Evolutionary conservation across 768 basidiomycete genomes (phyloP).

Genomic region (Hygrophorus pudorinus): DNA sequence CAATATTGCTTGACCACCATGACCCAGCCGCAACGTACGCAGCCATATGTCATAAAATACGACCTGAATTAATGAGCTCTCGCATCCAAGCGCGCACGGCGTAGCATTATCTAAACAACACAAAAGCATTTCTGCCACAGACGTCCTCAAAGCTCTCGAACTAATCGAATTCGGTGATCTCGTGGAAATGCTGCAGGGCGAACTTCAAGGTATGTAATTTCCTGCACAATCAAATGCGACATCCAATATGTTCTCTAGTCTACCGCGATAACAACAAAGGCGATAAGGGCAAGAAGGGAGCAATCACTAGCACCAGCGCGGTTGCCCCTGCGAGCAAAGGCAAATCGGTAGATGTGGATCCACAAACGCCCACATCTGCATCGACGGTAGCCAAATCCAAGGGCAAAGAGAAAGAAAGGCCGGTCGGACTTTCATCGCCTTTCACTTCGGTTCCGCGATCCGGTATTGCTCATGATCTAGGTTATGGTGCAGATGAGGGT

Average conservation of each 20-base stretch:
- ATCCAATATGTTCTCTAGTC: conserved; percentile 25
- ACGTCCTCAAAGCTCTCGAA: conserved; percentile 83
- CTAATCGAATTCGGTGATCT: conserved; percentile 68
- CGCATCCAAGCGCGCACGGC: conserved; percentile 66
- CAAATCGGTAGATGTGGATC: neutral
- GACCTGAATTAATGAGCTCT: conserved; percentile 1
- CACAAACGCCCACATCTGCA: conserved; percentile 11
- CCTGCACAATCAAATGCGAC: neutral
- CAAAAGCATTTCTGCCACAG: conserved; percentile 83
- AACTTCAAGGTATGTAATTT: conserved; percentile 44
- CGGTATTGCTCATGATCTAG: neutral
- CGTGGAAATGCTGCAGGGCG: conserved; percentile 48
- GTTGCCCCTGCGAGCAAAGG: neutral
- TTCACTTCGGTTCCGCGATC: conserved; percentile 22
- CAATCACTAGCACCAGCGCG: conserved; percentile 12
- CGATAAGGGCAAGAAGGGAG: conserved; percentile 42
- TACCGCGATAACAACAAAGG: conserved; percentile 56
- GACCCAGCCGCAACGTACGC: conserved; percentile 40
- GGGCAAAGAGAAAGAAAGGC: conserved; percentile 31
- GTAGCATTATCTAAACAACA: conserved; percentile 77
- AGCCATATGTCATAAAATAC: conserved; percentile 1
- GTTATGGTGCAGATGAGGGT: neutral
- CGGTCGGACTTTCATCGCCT: conserved; percentile 17
- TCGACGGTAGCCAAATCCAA: conserved; percentile 13
- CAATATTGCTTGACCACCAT: neutral